Evolutionary conservation across 192 early-diverging fungal species (phyloP).

Genomic region (Gorgonomyces haynaldii): DNA sequence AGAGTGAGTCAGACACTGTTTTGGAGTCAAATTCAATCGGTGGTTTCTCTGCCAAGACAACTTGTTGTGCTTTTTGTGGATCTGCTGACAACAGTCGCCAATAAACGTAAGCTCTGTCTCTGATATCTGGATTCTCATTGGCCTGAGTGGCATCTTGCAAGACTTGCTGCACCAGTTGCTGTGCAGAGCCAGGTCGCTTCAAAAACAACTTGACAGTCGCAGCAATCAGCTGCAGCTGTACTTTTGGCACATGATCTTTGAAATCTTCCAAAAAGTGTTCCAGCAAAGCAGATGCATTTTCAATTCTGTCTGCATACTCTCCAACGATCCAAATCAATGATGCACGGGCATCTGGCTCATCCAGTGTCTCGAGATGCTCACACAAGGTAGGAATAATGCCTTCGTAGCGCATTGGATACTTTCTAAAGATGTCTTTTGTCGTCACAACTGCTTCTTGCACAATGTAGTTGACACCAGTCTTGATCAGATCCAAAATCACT

Average conservation of each 20-base stretch:
- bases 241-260: slow-evolving; percentile 69
- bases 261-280: slow-evolving; percentile 72
- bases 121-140: slow-evolving; percentile 87
- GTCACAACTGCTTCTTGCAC: slow-evolving; percentile 88
- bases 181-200: slow-evolving; percentile 72
- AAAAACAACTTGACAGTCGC: slow-evolving; percentile 91
- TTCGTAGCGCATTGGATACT: slow-evolving; percentile 81
- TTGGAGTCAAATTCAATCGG: slow-evolving; percentile 60
- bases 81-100: slow-evolving; percentile 92
- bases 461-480: slow-evolving; percentile 75
- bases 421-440: slow-evolving; percentile 90
- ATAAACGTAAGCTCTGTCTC: slow-evolving; percentile 95
- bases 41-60: slow-evolving; percentile 82
- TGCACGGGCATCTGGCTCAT: slow-evolving; percentile 85
- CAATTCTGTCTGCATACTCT: slow-evolving; percentile 85
- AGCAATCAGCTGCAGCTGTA: slow-evolving; percentile 86
- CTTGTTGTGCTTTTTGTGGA: slow-evolving; percentile 83
- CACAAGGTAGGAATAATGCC: slow-evolving; percentile 77
- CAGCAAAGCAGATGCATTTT: slow-evolving; percentile 71
- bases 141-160: slow-evolving; percentile 80
- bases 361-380: slow-evolving; percentile 76
- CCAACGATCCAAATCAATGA: slow-evolving; percentile 94
- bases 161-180: slow-evolving; percentile 76
- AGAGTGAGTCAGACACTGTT: slow-evolving; percentile 55
- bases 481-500: slow-evolving; percentile 81